Evolutionary conservation across 495 filamentous ascomycete genomes (phyloP), one percentile per base, ranked within the genome.

Genomic region (Xylaria scruposa): DNA sequence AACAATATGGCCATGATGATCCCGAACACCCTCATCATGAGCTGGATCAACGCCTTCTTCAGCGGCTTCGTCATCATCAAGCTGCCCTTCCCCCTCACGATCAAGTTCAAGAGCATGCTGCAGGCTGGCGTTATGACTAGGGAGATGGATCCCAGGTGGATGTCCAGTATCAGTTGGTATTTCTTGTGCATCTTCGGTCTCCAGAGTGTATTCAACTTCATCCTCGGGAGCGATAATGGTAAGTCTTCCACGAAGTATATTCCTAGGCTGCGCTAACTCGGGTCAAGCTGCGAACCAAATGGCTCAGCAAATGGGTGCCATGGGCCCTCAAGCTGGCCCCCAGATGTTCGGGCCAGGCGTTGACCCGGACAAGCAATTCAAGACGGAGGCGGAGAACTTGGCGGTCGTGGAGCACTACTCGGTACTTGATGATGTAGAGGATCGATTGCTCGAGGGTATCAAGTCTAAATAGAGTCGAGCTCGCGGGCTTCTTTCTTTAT

Each of bases 1-100:
- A 94, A 94, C 64, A 97, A 99, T 77, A 97, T 99, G 93, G 94
- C 95, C 74, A 98, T 97, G 96, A 98, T 99, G 87, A 94, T 99
- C 51, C 97, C 96, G 59, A 97, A 99, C 81, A 98, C 95, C 4
- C 81, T 98, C 81, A 98, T 98, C 73, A 99, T 99, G 96, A 94
- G 96, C 66, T 99, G 96, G 96, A 98, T 99, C 76, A 99, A 98
- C 85, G 94, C 96, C 0, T 98, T 98, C 81, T 99, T 99, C 77
- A 94, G 92, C 53, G 96, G 96, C 26, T 99, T 97, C 80, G 96
- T 99, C 49, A 97, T 98, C 58, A 93, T 99, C 89, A 97, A 97
- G 91, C 82, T 99, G n/a, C 96, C 96, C 4, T 99, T 99, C 83
- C 97, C 96, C 1, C 86, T 99, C 67, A 99, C 96, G 15, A 94